Conservation (phyloP, 1,284 basidiomycete genomes). For the Irpex sp. region DNA sequence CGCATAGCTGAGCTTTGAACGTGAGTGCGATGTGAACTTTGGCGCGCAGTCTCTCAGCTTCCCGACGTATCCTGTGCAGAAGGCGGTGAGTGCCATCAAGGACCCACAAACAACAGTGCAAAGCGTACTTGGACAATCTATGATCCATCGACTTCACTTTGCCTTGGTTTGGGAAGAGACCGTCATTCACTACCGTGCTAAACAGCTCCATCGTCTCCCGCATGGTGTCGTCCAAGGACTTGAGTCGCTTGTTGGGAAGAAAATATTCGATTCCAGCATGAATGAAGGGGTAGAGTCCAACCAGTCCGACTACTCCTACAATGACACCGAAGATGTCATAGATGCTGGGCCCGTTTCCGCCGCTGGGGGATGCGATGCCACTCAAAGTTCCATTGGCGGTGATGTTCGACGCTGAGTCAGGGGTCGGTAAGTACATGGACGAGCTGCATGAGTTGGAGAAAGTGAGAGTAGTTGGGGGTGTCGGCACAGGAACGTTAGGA, state of each 20-base stretch:
- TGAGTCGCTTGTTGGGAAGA: neutral
- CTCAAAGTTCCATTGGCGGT: no score
- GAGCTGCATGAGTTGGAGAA: no score
- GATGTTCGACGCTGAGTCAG: no score
- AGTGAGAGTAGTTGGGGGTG: neutral
- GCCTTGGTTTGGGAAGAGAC: neutral
- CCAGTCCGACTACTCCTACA: neutral
- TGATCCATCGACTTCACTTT: neutral
- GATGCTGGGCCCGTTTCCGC: neutral
- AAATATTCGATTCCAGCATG: neutral
- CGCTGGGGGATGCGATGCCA: no score
- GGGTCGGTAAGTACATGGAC: no score
- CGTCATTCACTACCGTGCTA: neutral
- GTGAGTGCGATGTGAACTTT: neutral
- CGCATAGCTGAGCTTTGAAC: neutral
- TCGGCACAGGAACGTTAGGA: neutral
- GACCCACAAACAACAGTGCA: neutral
- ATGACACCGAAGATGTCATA: neutral
- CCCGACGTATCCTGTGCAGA: neutral
- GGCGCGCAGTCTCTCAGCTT: neutral
- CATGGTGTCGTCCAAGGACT: neutral
- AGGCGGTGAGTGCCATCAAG: neutral
- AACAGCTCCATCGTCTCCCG: neutral
- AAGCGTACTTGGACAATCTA: neutral
- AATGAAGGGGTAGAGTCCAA: neutral